Conservation (phyloP, 805 yeast species). For the Cyberlindnera maclurae region DNA sequence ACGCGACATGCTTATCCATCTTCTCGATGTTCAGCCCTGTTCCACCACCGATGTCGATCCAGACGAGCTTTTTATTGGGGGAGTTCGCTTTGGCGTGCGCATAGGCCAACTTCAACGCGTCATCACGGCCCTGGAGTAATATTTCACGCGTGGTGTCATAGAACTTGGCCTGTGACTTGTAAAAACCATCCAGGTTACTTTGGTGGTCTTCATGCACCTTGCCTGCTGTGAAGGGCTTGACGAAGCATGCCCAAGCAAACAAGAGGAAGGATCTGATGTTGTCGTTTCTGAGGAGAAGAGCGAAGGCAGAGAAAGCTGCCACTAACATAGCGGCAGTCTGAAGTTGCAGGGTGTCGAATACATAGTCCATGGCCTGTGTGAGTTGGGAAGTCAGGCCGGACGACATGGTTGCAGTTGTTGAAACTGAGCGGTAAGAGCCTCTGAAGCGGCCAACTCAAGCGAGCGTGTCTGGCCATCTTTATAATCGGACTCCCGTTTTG, state of each 20-base stretch:
- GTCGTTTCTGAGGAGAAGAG: conserved; percentile 11
- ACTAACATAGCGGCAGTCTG: conserved; percentile 4
- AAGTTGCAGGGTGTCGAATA: conserved; percentile 3
- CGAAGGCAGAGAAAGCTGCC: conserved; percentile 7
- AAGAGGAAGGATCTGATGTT: conserved; percentile 19
- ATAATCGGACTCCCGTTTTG: too few species aligned
- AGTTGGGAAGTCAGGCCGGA: conserved; percentile 4
- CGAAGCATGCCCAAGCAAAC: conserved; percentile 29
- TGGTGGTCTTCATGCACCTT: conserved; percentile 26
- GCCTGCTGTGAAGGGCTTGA: conserved; percentile 26
- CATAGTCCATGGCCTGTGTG: conserved; percentile 2
- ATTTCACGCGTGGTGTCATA: conserved; percentile 66
- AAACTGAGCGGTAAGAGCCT: conserved; percentile 1
- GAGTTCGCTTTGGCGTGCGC: conserved; percentile 39
- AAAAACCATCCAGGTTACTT: conserved; percentile 49
- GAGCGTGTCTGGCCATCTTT: too few species aligned
- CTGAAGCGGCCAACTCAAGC: too few species aligned
- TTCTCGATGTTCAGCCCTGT: conserved; percentile 77
- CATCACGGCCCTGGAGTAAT: conserved; percentile 64
- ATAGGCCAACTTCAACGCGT: conserved; percentile 51
- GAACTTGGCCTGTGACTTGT: conserved; percentile 68
- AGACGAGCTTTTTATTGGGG: conserved; percentile 37
- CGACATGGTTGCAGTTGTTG: conserved; percentile 1
- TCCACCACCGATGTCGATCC: conserved; percentile 85
- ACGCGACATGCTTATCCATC: conserved; percentile 48